Percentiles rank a stretch among this genome's conserved stretches.
These are phyloP conservation scores for Suhomyces wounanorum DNA, from an alignment of 1,139 yeast species.

Conservation along the genomic window DNA sequence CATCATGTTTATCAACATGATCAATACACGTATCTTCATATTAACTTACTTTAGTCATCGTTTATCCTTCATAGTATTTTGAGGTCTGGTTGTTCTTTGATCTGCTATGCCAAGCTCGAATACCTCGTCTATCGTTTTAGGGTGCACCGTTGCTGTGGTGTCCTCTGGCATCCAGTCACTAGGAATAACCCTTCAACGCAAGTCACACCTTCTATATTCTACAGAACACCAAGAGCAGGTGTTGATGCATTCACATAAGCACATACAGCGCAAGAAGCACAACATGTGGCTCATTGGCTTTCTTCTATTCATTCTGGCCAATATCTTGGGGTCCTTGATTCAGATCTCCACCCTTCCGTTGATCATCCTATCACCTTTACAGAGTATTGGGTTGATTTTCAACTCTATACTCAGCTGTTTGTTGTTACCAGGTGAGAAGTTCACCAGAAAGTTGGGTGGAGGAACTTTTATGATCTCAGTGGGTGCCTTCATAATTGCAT, in stretches of 20 bases:
- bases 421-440: constrained; percentile 65
- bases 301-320: constrained; percentile 67
- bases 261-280: constrained; percentile 47
- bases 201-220: constrained; percentile 57
- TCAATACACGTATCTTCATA: neutral
- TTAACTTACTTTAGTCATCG: neutral
- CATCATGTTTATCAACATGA: neutral
- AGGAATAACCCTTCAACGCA: constrained; percentile 82
- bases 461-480: constrained; percentile 71
- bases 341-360: constrained; percentile 85
- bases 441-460: constrained; percentile 54
- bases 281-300: constrained; percentile 80
- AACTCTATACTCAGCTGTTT: constrained; percentile 73
- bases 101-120: constrained; percentile 2
- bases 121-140: constrained; percentile 41
- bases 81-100: neutral
- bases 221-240: constrained; percentile 9
- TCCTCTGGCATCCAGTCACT: constrained; percentile 83
- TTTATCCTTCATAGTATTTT: neutral
- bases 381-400: constrained; percentile 84
- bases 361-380: constrained; percentile 78
- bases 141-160: constrained; percentile 73
- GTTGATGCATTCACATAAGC: constrained; percentile 26
- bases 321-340: constrained; percentile 77
- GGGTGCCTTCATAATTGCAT: constrained; percentile 84